Evolutionary conservation across 179 eudicot genomes (phyloP), one percentile per base, ranked within the genome.

Genomic region (Amaranthus tricolor): DNA sequence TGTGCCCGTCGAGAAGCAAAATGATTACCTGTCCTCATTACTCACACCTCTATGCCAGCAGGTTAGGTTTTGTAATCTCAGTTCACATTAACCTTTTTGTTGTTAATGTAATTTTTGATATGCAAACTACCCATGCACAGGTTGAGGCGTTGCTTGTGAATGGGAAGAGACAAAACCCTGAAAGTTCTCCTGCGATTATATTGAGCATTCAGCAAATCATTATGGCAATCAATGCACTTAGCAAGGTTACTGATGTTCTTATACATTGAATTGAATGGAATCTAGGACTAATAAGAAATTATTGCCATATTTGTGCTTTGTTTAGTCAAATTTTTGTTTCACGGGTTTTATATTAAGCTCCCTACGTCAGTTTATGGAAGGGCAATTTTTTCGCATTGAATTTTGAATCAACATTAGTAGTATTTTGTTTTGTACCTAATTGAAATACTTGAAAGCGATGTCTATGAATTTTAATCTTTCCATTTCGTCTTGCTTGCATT

Each of bases 21-120:
- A 90, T 31, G 92, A 88, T 51, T 93, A 86, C 74, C 93, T 95
- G 17, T 85, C 98, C 10, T 83, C 98, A 47, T 82, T 95, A 81
- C 97, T 95, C 64, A 91, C 87, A 62, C 99, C 98, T 77, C 96
- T 95, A 74, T 89, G 96, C 74, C 96, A 90, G 84, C 98, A 91
- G 99, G 99, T 95, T 63, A 61, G 53, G 19, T 68, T 63, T 61
- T 75, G 17, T 62, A 31, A 49, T 70, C 63, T 60, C 65, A 44
- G 57, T 40, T 44, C 20, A 64, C 52, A 52, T 31, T 45, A 40
- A 19, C 4, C 16, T 73, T 47, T 43, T 45, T 67, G 55, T 1
- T 21, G 17, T 65, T 55, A 15, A 14, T 67, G 66, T 59, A 13
- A 53, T 68, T 19, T 55, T 11, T 66, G 10, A 62, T 71, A 14